phyloP scores from a whole-genome alignment of 1,284 basidiomycete species.

The Austropuccinia psidii region DNA sequence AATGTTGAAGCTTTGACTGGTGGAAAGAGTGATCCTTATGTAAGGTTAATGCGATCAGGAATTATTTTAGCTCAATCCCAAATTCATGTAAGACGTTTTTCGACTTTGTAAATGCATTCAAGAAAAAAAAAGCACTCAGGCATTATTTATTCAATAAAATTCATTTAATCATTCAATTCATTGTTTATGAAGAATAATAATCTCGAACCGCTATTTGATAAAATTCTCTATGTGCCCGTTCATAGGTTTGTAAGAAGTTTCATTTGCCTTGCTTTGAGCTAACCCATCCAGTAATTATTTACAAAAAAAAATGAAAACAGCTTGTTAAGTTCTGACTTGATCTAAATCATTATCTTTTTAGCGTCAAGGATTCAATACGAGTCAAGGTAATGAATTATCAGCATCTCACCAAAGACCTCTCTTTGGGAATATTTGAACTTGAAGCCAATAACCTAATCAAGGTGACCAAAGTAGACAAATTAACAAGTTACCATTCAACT shows the following conservation, averaged over 20 bases:
- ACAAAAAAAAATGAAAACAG: not conserved
- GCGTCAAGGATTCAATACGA: slow-evolving; percentile 53
- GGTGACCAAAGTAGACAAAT: slow-evolving; percentile 7
- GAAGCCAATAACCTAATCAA: slow-evolving; percentile 10
- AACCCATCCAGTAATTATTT: too few relatives aligned
- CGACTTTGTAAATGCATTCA: not conserved
- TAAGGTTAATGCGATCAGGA: slow-evolving; percentile 70
- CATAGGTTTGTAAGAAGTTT: too few relatives aligned
- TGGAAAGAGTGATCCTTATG: slow-evolving; percentile 78
- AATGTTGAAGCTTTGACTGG: slow-evolving; percentile 48
- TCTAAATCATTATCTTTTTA: not conserved
- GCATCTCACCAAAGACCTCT: slow-evolving; percentile 62
- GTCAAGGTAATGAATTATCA: slow-evolving; percentile 97
- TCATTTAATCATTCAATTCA: too few relatives aligned
- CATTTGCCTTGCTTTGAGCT: too few relatives aligned
- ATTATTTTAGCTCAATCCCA: slow-evolving; percentile 72
- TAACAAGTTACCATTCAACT: slow-evolving; percentile 62
- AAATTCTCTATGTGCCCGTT: slow-evolving; percentile 50
- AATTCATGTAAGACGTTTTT: slow-evolving; percentile 72
- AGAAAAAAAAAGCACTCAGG: too few relatives aligned
- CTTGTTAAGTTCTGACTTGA: not conserved
- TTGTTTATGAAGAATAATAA: slow-evolving; percentile 52
- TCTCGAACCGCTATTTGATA: slow-evolving; percentile 87
- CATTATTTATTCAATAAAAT: too few relatives aligned
- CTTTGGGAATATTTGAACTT: not conserved